Evolutionary conservation across 192 early-diverging fungal species (phyloP), one percentile per base, ranked within the genome.

Genomic region (Cetraspora pellucida): DNA sequence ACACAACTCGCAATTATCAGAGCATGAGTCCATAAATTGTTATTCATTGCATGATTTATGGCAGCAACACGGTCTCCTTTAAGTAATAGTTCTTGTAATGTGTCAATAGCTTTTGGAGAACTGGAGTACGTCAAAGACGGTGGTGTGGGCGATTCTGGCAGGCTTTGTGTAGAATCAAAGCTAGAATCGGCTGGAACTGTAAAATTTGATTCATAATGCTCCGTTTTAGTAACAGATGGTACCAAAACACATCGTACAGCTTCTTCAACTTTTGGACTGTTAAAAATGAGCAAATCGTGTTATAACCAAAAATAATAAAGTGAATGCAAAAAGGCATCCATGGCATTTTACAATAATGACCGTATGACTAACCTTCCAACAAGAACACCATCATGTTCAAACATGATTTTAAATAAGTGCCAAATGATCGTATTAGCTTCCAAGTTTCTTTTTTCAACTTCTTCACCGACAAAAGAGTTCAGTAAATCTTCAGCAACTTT

Each of bases 1-100:
- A 96, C 90, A 74, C 93, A 91, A 77, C 93, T 96, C 44, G 92
- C 90, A 80, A 99, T 91, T 10, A 97, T 88, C 23, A 98, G 86
- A 8, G 96, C 97, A 81, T 97, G 94, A 1, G 91, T 81, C 97
- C 97, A 99, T 50, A 96, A 67, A 58, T 84, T 71, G 61, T 80
- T 73, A 77, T 79, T 72, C 49, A 87, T 82, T 6, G 82, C 81
- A 43, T 82, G 79, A 30, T 79, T 80, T 79, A 88, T 80, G 72
- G 92, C 87, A 31, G 79, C 80, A n/a, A 85, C 64, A 76, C 87
- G 82, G 81, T 92, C 85, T 55, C 91, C 85, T 55, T 86, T 81
- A 17, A 91, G 75, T 14, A 98, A 84, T 3, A 85, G 78, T 0
- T 85, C 72, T 72, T 91, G 87, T 19, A 96, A 86, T 9, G 83